Evolutionary conservation across 805 yeast species (phyloP), one percentile per base, ranked within the genome.

Genomic region (Ogataea trehalophila): DNA sequence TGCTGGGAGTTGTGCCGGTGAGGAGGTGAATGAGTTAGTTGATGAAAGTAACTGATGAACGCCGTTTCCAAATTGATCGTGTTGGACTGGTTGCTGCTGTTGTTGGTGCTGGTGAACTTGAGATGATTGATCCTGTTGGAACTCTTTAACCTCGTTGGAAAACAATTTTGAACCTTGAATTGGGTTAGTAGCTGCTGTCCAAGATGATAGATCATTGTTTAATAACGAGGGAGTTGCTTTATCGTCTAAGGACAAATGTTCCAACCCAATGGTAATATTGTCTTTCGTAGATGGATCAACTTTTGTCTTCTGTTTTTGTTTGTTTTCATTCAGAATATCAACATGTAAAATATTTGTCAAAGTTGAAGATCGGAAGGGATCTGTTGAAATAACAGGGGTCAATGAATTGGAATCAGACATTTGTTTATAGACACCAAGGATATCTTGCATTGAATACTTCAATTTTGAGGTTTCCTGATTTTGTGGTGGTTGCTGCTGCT

Each of bases 361-460:
- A 11, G 57, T 59, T n/a, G 67, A 53, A 2, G 71, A 60, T 39
- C 63, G 56, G 48, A 61, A 70, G 18, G 61, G 56, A 29, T 64
- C 71, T 23, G 59, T 59, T 29, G 51, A 20, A n/a, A 48, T 38
- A 11, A 47, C 39, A n/a, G 54, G 46, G 33, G 45, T 44, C n/a
- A 56, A 61, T 33, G 62, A 59, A 39, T 67, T 61, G 33, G 61
- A 54, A 7, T 59, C 56, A 33, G 68, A 59, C 63, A 71, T 65
- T 18, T 68, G 65, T 35, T 69, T 61, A 76, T 83, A 81, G 13
- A 80, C 73, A 20, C 72, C 66, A 49, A 81, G 71, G 53, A 82
- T 72, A 54, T 81, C 80, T 29, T 73, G 71, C 62, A 79, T 66
- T 6, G 78, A 57, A 55, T 81, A 80, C 26, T 65, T 64, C 22